Evolutionary conservation across 352 stramenopile species (phyloP).

Genomic region (Thalassiosira livingstoniorum): DNA sequence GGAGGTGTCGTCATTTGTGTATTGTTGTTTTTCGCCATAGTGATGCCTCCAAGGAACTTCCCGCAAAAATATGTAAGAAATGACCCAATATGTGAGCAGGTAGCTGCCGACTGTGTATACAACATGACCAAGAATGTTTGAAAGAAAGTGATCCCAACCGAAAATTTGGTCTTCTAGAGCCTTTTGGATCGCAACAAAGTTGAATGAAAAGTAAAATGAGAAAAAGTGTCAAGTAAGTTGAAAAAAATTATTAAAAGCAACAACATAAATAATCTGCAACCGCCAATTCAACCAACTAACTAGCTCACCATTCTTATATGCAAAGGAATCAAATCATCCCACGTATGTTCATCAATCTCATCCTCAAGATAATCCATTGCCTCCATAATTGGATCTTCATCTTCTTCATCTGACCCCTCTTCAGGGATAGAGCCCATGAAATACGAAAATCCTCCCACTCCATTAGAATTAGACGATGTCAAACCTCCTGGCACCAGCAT

Average conservation of each 20-base stretch:
- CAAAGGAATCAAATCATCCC: slow-evolving; percentile 77
- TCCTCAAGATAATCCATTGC: slow-evolving; percentile 78
- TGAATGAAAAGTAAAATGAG: too few species aligned
- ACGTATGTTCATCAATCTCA: slow-evolving; percentile 73
- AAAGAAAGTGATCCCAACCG: slow-evolving; percentile 80
- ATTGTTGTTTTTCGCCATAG: slow-evolving; percentile 1
- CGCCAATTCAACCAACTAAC: too few species aligned
- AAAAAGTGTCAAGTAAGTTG: too few species aligned
- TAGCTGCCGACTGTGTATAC: slow-evolving; percentile 67
- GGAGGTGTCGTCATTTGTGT: not conserved
- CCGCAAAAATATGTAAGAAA: slow-evolving; percentile 60
- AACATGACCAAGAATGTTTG: slow-evolving; percentile 74
- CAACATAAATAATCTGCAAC: too few species aligned
- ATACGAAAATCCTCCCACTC: slow-evolving; percentile 6
- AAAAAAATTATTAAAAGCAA: too few species aligned
- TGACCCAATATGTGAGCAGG: slow-evolving; percentile 64
- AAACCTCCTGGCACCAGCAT: not conserved
- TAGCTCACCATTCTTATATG: slow-evolving; percentile 75
- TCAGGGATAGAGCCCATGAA: slow-evolving; percentile 35
- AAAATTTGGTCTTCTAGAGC: slow-evolving; percentile 81
- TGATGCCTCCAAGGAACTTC: slow-evolving; percentile 50
- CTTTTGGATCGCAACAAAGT: too few species aligned
- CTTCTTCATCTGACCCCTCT: slow-evolving; percentile 44
- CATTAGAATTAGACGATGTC: not conserved
- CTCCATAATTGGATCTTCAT: slow-evolving; percentile 59